Conservation (phyloP, 2,329 filamentous ascomycete genomes). For the Ophiostoma quercus region DNA sequence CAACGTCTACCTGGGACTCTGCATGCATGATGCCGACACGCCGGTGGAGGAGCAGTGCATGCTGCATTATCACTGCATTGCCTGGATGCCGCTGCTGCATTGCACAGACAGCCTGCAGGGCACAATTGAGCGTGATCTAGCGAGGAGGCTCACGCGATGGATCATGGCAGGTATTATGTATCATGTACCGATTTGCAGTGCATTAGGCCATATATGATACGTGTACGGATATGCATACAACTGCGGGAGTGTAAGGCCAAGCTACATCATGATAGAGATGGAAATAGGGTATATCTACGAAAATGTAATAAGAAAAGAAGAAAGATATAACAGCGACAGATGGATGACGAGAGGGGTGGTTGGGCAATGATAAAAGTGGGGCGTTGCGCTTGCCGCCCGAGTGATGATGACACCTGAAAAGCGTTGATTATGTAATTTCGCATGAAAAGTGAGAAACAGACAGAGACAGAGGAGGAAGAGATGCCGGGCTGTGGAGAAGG, state of each 20-base stretch:
- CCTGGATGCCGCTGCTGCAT: background rate
- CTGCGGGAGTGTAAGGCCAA: background rate
- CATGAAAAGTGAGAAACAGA: background rate
- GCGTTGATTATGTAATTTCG: background rate
- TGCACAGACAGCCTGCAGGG: background rate
- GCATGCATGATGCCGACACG: constrained; percentile 1
- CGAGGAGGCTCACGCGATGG: constrained; percentile 10
- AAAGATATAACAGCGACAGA: background rate
- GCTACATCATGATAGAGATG: background rate
- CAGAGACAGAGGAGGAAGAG: background rate
- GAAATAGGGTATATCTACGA: background rate
- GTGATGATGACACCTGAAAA: background rate
- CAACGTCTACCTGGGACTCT: background rate
- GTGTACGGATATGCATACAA: constrained; percentile 9
- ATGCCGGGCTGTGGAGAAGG: background rate
- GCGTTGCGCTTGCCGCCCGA: background rate
- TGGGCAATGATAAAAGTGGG: constrained; percentile 5
- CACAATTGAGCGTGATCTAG: background rate
- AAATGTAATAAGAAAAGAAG: background rate
- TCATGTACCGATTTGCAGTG: background rate
- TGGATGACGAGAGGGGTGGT: background rate
- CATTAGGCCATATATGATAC: constrained; percentile 8
- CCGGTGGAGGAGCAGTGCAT: constrained; percentile 8
- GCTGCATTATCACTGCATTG: constrained; percentile 5
- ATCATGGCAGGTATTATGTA: background rate